Evolutionary conservation across 305 asterid species (phyloP), one percentile per base, ranked within the genome.

Genomic region (Rubia tinctorum): DNA sequence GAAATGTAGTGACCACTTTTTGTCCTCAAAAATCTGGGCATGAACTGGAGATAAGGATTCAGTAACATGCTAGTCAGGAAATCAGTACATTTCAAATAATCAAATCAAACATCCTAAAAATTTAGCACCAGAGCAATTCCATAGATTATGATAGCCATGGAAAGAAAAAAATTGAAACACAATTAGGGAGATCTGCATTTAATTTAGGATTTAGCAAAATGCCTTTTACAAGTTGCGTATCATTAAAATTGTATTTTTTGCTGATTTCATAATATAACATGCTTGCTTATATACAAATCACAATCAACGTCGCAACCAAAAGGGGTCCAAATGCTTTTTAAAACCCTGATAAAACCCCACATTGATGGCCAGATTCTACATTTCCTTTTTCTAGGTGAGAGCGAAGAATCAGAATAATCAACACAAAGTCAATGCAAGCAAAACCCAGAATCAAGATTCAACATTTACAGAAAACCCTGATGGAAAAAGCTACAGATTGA

Each of bases 21-120:
- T 8, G 13, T 72, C 76, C 45, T 77, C 76, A 34, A 43, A 64
- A 9, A 51, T 65, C 65, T 17, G 73, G 58, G 65, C 72, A 56
- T 1, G 12, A 66, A 64, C 80, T 77, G 76, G 73, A 77, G 40
- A 66, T 11, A 53, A 7, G 30, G 43, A 11, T 71, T 56, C 27
- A 71, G 11, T 64, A 71, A 8, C 34, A 71, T 40, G 44, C 58
- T 23, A 13, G 59, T 71, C 18, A 51, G 58, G 17, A 23, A 59
- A 43, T 13, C 8, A 34, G 56, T 20, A 58, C 37, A n/a, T 20
- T 22, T 23, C 43, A 42, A 42, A 11, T 34, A 15, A 69, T 39
- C 71, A 15, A 62, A 14, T 30, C n/a, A 0, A 20, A 60, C 14
- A 68, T 30, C 45, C 42, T 39, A 74, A 60, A 25, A 39, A 18